These are phyloP conservation scores for Theileria orientalis DNA, from an alignment of 169 alveolate species.

Conservation along the genomic window DNA sequence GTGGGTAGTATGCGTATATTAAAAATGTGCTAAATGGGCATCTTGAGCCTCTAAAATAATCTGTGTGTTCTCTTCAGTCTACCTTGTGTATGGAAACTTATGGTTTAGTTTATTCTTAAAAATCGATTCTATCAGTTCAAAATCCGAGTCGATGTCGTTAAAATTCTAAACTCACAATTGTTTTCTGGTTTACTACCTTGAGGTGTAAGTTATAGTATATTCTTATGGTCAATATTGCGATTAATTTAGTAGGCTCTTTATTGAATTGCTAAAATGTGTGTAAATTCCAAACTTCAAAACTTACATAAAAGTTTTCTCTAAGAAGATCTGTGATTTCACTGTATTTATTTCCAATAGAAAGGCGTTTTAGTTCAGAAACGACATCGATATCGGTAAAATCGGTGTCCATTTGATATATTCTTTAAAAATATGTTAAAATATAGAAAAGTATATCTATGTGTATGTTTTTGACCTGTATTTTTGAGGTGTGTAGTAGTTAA, in stretches of 20 bases:
- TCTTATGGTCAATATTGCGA: slow-evolving; percentile 51
- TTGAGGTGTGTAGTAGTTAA: background rate
- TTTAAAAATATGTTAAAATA: background rate
- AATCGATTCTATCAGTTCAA: slow-evolving; percentile 41
- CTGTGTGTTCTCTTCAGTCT: background rate
- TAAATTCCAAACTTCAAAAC: background rate
- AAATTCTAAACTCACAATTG: background rate
- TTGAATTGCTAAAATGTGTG: slow-evolving; percentile 23
- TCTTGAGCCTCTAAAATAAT: slow-evolving; percentile 23
- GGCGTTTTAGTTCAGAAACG: slow-evolving; percentile 14
- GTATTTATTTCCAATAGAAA: slow-evolving; percentile 36
- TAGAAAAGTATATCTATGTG: background rate
- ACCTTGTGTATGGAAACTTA: slow-evolving; percentile 14
- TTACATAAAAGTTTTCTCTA: slow-evolving; percentile 37
- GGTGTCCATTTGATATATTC: background rate
- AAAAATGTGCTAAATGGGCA: slow-evolving; percentile 49
- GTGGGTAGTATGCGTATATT: slow-evolving; percentile 50
- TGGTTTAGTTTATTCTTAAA: slow-evolving; percentile 36
- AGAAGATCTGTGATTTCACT: slow-evolving; percentile 33
- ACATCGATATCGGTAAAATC: slow-evolving; percentile 5
- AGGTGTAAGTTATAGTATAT: slow-evolving; percentile 51
- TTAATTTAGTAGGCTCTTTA: slow-evolving; percentile 27
- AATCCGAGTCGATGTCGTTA: slow-evolving; percentile 24
- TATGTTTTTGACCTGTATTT: background rate
- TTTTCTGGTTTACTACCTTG: slow-evolving; percentile 2